These are phyloP conservation scores for Fraxinus latifolia DNA, from an alignment of 305 asterid species.

Conservation along the genomic window DNA sequence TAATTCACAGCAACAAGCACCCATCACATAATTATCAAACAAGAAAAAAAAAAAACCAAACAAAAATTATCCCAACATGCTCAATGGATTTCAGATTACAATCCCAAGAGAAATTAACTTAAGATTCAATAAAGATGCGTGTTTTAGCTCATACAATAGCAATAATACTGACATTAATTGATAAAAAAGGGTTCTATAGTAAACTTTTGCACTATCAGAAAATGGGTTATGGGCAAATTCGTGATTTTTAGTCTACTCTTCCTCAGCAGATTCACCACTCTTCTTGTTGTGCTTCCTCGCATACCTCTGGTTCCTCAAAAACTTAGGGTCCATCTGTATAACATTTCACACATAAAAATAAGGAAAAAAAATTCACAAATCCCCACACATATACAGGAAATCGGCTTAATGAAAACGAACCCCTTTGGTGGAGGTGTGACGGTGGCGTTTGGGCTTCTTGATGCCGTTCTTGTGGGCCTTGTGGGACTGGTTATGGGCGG, in stretches of 20 bases:
- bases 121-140: neutral
- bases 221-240: neutral
- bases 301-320: slow-evolving; percentile 55
- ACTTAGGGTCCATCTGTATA: slow-evolving; percentile 50
- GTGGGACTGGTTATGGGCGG: slow-evolving; percentile 41
- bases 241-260: slow-evolving; percentile 28
- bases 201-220: neutral
- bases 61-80: neutral
- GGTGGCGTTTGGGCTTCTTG: slow-evolving; percentile 43
- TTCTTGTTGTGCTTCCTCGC: slow-evolving; percentile 52
- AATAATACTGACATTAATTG: neutral
- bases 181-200: neutral
- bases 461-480: slow-evolving; percentile 47
- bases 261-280: slow-evolving; percentile 29
- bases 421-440: slow-evolving; percentile 40
- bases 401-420: neutral
- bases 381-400: neutral
- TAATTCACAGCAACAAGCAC: neutral
- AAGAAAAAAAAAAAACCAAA: neutral
- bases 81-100: neutral
- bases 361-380: neutral
- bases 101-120: neutral
- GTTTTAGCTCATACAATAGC: neutral
- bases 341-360: neutral
- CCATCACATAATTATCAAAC: neutral